Evolutionary conservation across 805 yeast genomes (phyloP), one percentile per base, ranked within the genome.

Genomic region (Sungouiella thailandica): DNA sequence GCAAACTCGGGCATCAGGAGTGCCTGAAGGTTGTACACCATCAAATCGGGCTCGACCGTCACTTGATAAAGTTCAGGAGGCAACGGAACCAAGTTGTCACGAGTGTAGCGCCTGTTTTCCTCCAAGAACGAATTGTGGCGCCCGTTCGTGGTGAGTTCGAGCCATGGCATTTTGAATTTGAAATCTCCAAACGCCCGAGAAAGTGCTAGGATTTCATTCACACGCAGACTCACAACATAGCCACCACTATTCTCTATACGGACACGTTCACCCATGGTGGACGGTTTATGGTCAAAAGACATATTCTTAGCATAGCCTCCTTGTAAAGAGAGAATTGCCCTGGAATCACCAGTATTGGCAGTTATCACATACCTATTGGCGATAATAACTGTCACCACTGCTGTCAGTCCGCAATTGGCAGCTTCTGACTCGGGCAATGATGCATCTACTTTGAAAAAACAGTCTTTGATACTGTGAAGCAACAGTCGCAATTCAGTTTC

Each of bases 341-440:
- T 64, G 5, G 89, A 81, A 55, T 83, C 94, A 4, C 94, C 94
- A 2, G 84, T 69, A 47, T 83, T 83, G 11, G 84, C 82, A 9
- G 77, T 80, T 15, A 72, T 67, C 10, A 83, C 59, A 37, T 52
- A 61, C 20, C 52, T 46, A 23, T 55, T 47, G n/a, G 52, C 51
- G 5, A 65, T 38, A 13, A 66, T 37, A 3, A 55, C 43, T 7
- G 65, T 42, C 3, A 64, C 47, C 2, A 64, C 58, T 2, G 65
- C 71, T 1, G 72, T 67, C n/a, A 67, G 52, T 11, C 72, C 72
- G 37, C 71, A 65, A 38, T 62, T 59, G 29, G 52, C 46, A 11
- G 61, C 44, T 9, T 24, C 30, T 16, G 36, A 36, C 33, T 55
- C 48, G 14, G 53, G 54, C 29, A 67, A 44, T 13, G 52, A 57